phyloP scores from a whole-genome alignment of 805 yeast species.

The Kodamaea restingae region DNA sequence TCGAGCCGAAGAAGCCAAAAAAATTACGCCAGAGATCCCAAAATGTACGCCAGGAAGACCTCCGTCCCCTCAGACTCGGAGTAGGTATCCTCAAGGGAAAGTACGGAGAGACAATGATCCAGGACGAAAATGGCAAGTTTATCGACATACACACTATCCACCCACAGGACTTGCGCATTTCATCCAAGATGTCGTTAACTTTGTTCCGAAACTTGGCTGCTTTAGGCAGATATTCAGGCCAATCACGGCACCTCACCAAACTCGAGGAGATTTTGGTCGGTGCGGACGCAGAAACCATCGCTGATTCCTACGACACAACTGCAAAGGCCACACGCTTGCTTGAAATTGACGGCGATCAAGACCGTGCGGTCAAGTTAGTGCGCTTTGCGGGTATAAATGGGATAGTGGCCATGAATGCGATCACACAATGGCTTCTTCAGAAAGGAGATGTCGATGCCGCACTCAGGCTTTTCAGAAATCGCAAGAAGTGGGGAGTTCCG shows the following conservation, averaged over 20 bases:
- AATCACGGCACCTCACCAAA: not conserved
- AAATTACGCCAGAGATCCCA: not conserved
- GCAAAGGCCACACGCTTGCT: conserved; percentile 52
- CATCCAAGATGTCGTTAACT: conserved; percentile 17
- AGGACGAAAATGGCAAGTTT: conserved; percentile 20
- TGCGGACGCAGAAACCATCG: conserved; percentile 50
- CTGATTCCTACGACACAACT: conserved; percentile 55
- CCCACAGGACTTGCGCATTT: conserved; percentile 21
- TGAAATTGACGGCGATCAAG: conserved; percentile 40
- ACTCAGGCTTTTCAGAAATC: conserved; percentile 45
- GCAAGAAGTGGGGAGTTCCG: conserved; percentile 60
- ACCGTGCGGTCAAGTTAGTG: conserved; percentile 52
- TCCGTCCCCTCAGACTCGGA: conserved; percentile 14
- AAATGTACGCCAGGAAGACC: not conserved
- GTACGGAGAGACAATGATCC: conserved; percentile 26
- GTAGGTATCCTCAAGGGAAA: conserved; percentile 26
- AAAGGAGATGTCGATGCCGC: conserved; percentile 45
- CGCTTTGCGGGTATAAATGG: conserved; percentile 37
- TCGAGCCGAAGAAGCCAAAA: conserved; percentile 5
- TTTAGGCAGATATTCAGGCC: conserved; percentile 16
- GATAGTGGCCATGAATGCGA: conserved; percentile 57
- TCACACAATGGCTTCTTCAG: conserved; percentile 47
- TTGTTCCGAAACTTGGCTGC: conserved; percentile 29
- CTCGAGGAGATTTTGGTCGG: conserved; percentile 43
- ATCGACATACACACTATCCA: conserved; percentile 22